Evolutionary conservation across 371 early-diverging fungal genomes (phyloP).

Genomic region (Mortierella polycephala): DNA sequence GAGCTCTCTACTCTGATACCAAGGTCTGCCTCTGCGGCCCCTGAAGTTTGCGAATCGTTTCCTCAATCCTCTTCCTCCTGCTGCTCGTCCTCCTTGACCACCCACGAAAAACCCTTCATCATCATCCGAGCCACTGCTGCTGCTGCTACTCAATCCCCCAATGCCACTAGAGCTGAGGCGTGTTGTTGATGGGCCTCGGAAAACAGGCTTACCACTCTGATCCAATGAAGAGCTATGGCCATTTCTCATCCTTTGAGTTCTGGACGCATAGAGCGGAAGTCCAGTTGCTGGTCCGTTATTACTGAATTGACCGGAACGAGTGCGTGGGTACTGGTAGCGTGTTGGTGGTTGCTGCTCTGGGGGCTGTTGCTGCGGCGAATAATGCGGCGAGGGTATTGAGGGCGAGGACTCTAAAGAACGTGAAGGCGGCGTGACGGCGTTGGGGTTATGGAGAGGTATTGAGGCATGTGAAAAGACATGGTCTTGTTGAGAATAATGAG

Average conservation of each 20-base stretch:
- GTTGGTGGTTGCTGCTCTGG: conserved; percentile 37
- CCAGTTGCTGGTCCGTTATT: conserved; percentile 13
- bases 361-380: conserved; percentile 22
- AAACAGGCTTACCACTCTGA: conserved; percentile 40
- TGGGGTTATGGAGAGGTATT: conserved; percentile 12
- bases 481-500: neutral
- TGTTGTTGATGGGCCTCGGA: conserved; percentile 29
- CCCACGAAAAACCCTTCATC: conserved; percentile 38
- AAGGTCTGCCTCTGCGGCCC: conserved; percentile 37
- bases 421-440: conserved; percentile 12
- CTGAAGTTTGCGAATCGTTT: conserved; percentile 32
- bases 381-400: conserved; percentile 18
- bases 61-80: conserved; percentile 9
- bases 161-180: conserved; percentile 28
- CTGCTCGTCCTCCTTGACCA: conserved; percentile 16
- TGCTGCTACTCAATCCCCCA: conserved; percentile 24
- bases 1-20: conserved; percentile 40
- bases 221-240: conserved; percentile 42
- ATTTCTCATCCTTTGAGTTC: conserved; percentile 48
- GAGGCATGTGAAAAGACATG: conserved; percentile 4
- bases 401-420: conserved; percentile 37
- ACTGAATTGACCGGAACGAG: conserved; percentile 35
- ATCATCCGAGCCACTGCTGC: conserved; percentile 37
- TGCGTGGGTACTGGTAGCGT: conserved; percentile 55
- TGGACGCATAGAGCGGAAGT: conserved; percentile 44